Evolutionary conservation across 805 yeast species (phyloP).

Genomic region (Kregervanrija delftensis): DNA sequence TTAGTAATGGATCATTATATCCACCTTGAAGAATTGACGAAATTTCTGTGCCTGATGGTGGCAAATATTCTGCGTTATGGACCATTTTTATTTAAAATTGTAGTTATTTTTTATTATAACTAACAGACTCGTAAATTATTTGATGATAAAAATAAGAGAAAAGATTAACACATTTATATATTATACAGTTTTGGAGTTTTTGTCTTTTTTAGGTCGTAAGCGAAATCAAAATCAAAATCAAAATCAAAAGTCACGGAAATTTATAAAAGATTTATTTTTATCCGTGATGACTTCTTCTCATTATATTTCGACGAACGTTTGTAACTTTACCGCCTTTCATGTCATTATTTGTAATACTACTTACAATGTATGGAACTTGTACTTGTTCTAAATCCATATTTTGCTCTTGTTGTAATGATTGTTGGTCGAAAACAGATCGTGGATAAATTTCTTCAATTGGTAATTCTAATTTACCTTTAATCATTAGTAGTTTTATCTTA

Average conservation of each 20-base stretch:
- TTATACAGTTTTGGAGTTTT: conserved; percentile 1
- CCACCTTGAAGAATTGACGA: conserved; percentile 88
- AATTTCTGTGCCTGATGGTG: conserved; percentile 49
- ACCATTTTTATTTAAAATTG: conserved; percentile 5
- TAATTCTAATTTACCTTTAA: conserved; percentile 59
- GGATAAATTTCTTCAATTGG: conserved; percentile 39
- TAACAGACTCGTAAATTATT: too few species aligned
- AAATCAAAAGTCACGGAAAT: too few species aligned
- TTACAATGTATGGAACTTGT: conserved; percentile 29
- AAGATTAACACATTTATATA: not conserved
- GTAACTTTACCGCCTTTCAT: conserved; percentile 41
- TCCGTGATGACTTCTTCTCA: too few species aligned
- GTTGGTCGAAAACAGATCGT: conserved; percentile 3
- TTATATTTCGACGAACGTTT: conserved; percentile 37
- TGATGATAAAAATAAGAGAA: not conserved
- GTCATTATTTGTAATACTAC: conserved; percentile 29
- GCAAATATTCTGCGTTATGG: conserved; percentile 68
- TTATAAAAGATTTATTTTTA: too few species aligned
- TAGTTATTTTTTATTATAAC: too few species aligned
- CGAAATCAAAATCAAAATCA: too few species aligned
- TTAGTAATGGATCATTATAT: conserved; percentile 79
- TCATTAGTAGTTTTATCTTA: conserved; percentile 32
- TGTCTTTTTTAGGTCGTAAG: too few species aligned
- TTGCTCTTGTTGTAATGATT: conserved; percentile 1
- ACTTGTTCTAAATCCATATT: too few species aligned